Conservation (phyloP, 2,329 filamentous ascomycete genomes). For the Xylaria sp. region DNA sequence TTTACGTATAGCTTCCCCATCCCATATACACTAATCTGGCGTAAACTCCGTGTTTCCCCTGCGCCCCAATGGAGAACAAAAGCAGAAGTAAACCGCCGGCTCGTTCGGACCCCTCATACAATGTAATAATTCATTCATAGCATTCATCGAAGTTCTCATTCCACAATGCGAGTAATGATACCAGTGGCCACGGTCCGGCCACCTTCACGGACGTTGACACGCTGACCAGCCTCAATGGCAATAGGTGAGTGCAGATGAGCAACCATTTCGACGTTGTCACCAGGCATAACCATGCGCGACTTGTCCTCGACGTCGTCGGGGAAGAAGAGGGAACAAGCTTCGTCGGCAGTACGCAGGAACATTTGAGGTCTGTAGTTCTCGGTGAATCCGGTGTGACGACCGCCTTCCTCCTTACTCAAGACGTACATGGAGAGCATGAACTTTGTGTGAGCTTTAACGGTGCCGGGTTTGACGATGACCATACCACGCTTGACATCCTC, state of each 20-base stretch:
- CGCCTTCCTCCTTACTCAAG: conserved; percentile 96
- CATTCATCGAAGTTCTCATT: conserved; percentile 54
- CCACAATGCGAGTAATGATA: conserved; percentile 78
- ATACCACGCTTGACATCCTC: conserved; percentile 96
- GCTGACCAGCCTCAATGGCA: conserved; percentile 89
- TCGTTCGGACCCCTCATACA: conserved; percentile 41
- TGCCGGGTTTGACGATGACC: conserved; percentile 87
- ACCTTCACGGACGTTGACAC: conserved; percentile 98
- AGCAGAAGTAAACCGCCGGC: conserved; percentile 37
- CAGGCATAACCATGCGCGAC: conserved; percentile 86
- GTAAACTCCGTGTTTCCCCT: conserved; percentile 40
- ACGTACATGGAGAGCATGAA: conserved; percentile 98
- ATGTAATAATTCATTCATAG: conserved; percentile 31
- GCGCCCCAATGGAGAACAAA: conserved; percentile 32
- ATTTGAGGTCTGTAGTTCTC: conserved; percentile 98
- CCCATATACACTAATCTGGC: conserved; percentile 41
- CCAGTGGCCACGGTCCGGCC: conserved; percentile 88
- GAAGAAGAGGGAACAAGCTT: conserved; percentile 82
- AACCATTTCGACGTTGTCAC: conserved; percentile 98
- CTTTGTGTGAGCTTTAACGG: conserved; percentile 86
- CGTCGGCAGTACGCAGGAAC: conserved; percentile 91
- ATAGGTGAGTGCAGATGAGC: conserved; percentile 85
- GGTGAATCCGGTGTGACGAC: conserved; percentile 93
- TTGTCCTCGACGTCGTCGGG: conserved; percentile 82
- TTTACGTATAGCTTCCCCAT: conserved; percentile 37